Percentiles rank a stretch among this genome's conserved stretches.
phyloP scores from a whole-genome alignment of 1,284 basidiomycete species.

The Trichosporon sp. region DNA sequence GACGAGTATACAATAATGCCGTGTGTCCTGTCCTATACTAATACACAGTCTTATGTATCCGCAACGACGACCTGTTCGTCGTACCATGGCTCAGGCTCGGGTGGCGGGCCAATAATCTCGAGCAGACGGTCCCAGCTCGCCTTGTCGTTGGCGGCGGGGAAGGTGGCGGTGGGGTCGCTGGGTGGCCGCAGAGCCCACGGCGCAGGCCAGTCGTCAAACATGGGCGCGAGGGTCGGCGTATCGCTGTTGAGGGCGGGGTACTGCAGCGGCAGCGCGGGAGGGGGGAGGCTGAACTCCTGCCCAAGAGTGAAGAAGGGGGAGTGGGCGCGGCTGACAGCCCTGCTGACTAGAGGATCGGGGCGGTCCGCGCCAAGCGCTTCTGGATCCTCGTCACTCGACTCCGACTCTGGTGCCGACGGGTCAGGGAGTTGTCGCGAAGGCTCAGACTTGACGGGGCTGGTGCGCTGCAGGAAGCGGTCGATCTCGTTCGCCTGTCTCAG shows the following conservation, averaged over 20 bases:
- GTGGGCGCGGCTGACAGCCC: background rate
- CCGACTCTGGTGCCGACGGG: background rate
- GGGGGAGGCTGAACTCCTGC: background rate
- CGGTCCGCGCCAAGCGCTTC: background rate
- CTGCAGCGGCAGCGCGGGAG: background rate
- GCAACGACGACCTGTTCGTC: slow-evolving; percentile 12
- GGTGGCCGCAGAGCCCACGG: slow-evolving; percentile 31
- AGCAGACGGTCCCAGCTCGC: slow-evolving; percentile 29
- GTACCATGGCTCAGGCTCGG: slow-evolving; percentile 24
- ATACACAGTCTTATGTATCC: background rate
- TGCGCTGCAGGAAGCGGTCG: slow-evolving; percentile 22
- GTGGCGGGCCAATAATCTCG: slow-evolving; percentile 27
- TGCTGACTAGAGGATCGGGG: background rate
- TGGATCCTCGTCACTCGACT: background rate
- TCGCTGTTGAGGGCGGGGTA: background rate
- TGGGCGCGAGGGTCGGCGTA: slow-evolving; percentile 27
- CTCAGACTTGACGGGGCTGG: background rate
- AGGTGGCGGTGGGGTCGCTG: slow-evolving; percentile 30
- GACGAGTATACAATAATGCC: too few species aligned
- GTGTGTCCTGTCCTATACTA: background rate
- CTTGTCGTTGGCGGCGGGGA: slow-evolving; percentile 33
- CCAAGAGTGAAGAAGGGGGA: background rate
- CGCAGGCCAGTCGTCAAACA: slow-evolving; percentile 16
- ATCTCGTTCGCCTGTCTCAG: slow-evolving; percentile 29
- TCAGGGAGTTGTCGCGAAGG: background rate